Conservation (phyloP, 2,329 filamentous ascomycete species). For the Ilyonectria destructans region DNA sequence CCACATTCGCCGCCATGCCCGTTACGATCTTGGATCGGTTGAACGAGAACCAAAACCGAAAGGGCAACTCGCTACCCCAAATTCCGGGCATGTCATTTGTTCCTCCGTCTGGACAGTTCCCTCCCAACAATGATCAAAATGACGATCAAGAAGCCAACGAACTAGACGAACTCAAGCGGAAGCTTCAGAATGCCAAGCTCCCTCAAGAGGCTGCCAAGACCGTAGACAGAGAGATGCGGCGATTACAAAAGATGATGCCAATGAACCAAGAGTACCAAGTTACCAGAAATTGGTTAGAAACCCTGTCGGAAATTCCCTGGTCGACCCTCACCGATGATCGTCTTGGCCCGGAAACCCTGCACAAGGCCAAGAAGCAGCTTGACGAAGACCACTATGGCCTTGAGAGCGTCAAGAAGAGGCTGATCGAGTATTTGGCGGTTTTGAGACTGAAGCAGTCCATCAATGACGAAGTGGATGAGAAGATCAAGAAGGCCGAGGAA, state of each 20-base stretch:
- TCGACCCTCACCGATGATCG: slow-evolving; percentile 87
- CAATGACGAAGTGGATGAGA: slow-evolving; percentile 85
- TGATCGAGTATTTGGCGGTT: slow-evolving; percentile 97
- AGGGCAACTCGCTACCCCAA: slow-evolving; percentile 51
- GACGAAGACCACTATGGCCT: slow-evolving; percentile 97
- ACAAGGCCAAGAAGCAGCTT: slow-evolving; percentile 87
- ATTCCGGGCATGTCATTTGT: slow-evolving; percentile 60
- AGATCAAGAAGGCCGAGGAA: slow-evolving; percentile 79
- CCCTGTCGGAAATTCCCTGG: slow-evolving; percentile 95
- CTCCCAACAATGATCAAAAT: slow-evolving; percentile 66
- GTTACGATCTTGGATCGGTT: slow-evolving; percentile 74
- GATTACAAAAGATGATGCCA: slow-evolving; percentile 95
- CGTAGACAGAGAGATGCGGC: slow-evolving; percentile 90
- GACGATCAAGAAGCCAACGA: slow-evolving; percentile 91
- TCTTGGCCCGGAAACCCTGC: slow-evolving; percentile 85
- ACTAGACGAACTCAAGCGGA: slow-evolving; percentile 91
- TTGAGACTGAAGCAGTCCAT: slow-evolving; percentile 93
- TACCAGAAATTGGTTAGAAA: slow-evolving; percentile 93
- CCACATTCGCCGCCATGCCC: slow-evolving; percentile 79
- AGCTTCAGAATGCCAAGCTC: slow-evolving; percentile 85
- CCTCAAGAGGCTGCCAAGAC: slow-evolving; percentile 90
- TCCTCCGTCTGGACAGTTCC: slow-evolving; percentile 54
- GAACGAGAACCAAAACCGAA: slow-evolving; percentile 58
- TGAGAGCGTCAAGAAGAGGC: slow-evolving; percentile 96
- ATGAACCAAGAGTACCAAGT: slow-evolving; percentile 97